Evolutionary conservation across 2,329 filamentous ascomycete species (phyloP).

Genomic region (Metarhizium humberi): DNA sequence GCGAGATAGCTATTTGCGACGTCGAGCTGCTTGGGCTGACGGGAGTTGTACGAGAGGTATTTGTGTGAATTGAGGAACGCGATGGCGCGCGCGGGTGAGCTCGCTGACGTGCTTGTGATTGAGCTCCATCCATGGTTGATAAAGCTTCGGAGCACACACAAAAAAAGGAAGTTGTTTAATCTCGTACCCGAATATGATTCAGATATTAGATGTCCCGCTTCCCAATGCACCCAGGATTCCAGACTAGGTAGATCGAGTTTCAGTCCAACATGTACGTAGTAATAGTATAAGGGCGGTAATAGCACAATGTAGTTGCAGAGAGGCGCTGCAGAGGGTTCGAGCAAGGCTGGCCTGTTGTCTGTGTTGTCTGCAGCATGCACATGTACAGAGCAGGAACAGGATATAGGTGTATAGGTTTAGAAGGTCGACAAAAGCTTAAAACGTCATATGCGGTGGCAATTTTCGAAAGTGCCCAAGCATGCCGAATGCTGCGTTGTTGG

Average conservation of each 20-base stretch:
- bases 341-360: neutral
- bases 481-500: neutral
- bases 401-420: neutral
- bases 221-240: neutral
- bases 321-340: neutral
- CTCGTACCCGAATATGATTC: neutral
- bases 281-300: neutral
- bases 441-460: neutral
- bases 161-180: neutral
- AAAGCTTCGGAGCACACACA: neutral
- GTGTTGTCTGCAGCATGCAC: neutral
- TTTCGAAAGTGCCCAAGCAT: too few relatives aligned
- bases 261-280: neutral
- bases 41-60: slow-evolving; percentile 29
- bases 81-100: slow-evolving; percentile 34
- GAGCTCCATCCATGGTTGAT: slow-evolving; percentile 20
- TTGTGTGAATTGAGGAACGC: slow-evolving; percentile 34
- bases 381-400: neutral
- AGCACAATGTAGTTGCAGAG: neutral
- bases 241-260: neutral
- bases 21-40: slow-evolving; percentile 33
- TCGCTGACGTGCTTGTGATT: slow-evolving; percentile 15
- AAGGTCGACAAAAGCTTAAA: neutral
- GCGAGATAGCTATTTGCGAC: slow-evolving; percentile 28
- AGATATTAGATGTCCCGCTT: neutral